Evolutionary conservation across 805 yeast species (phyloP).

Genomic region (Candida hungchunana): DNA sequence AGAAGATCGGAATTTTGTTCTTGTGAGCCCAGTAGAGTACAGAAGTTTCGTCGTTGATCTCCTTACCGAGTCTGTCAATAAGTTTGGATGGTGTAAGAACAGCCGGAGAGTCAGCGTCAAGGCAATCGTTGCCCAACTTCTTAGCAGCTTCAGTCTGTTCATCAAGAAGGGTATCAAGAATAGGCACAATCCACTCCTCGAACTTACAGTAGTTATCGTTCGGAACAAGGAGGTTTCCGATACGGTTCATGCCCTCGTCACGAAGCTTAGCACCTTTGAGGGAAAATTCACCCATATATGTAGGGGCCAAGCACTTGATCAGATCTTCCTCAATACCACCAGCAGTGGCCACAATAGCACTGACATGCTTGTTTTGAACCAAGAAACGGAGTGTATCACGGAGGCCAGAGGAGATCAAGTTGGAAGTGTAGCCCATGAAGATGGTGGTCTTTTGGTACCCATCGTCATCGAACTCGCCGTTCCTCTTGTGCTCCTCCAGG

Average conservation of each 20-base stretch:
- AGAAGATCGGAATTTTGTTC: slow-evolving; percentile 90
- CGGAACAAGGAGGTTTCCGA: slow-evolving; percentile 95
- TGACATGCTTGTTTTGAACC: slow-evolving; percentile 91
- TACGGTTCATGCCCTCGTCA: slow-evolving; percentile 95
- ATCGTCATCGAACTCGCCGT: slow-evolving; percentile 72
- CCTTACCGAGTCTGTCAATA: slow-evolving; percentile 91
- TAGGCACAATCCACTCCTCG: slow-evolving; percentile 98
- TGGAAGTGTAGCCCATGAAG: slow-evolving; percentile 94
- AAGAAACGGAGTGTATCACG: slow-evolving; percentile 86
- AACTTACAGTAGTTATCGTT: slow-evolving; percentile 96
- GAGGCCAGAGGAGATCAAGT: slow-evolving; percentile 89
- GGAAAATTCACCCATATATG: slow-evolving; percentile 88
- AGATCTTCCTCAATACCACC: slow-evolving; percentile 98
- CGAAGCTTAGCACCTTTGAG: slow-evolving; percentile 78
- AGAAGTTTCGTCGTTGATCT: slow-evolving; percentile 88
- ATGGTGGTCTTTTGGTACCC: slow-evolving; percentile 85
- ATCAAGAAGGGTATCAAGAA: slow-evolving; percentile 77
- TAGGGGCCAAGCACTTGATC: slow-evolving; percentile 94
- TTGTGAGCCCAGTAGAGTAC: slow-evolving; percentile 98
- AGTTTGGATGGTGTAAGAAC: slow-evolving; percentile 93
- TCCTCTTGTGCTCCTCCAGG: slow-evolving; percentile 63
- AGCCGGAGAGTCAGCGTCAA: slow-evolving; percentile 58
- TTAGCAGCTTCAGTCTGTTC: slow-evolving; percentile 76
- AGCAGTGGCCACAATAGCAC: slow-evolving; percentile 94
- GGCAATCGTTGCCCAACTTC: slow-evolving; percentile 45